phyloP scores from a whole-genome alignment of 2,329 filamentous ascomycete genomes.

The Pseudogymnoascus sp. region DNA sequence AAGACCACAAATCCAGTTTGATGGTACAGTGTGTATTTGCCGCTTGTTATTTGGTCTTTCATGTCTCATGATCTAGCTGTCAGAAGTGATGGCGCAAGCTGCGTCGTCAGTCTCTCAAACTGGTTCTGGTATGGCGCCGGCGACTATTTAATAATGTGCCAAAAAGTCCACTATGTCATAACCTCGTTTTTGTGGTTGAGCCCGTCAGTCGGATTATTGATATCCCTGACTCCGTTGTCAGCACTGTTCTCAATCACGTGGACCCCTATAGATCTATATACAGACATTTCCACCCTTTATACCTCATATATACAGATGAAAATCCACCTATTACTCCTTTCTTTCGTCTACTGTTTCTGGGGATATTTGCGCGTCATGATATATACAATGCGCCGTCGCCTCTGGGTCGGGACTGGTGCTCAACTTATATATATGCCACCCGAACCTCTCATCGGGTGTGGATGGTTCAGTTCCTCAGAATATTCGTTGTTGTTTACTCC shows the following conservation, averaged over 20 bases:
- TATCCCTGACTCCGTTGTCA: not conserved
- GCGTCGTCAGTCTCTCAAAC: not conserved
- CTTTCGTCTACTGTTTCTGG: not conserved
- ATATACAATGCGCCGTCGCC: not conserved
- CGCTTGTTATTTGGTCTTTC: not conserved
- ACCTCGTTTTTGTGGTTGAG: not conserved
- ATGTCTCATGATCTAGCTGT: not conserved
- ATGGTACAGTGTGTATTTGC: not conserved
- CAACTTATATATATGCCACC: not conserved
- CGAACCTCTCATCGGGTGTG: no score
- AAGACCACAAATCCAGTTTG: not conserved
- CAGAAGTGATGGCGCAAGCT: not conserved
- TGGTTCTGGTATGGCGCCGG: not conserved
- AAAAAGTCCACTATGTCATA: constrained; percentile 1
- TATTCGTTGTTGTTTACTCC: no score
- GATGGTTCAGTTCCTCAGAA: not conserved
- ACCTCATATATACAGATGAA: not conserved
- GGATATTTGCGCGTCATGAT: not conserved
- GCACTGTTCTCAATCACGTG: not conserved
- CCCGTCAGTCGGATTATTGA: not conserved
- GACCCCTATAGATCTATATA: not conserved
- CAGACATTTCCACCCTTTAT: not conserved
- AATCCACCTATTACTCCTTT: not conserved
- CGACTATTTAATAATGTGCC: not conserved
- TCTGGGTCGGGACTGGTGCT: not conserved